Base-by-base conservation (phyloP, 75 land plant genomes). In the Selaginella moellendorffii region DNA sequence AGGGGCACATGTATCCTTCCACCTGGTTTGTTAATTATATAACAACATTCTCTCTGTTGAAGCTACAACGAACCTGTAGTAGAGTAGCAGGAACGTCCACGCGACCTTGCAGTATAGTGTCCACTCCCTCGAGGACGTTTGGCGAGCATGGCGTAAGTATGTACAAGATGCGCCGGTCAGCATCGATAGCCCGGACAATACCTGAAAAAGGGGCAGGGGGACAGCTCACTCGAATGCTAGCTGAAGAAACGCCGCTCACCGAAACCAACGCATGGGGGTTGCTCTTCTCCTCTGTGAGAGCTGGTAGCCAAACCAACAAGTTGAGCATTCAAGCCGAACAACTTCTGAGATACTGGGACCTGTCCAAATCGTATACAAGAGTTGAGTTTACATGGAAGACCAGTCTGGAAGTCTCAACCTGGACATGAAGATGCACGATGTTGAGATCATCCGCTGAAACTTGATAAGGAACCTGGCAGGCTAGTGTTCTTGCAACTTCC, bases 151-250 rank as follows among this genome's bases (percentile, higher is more conserved):
- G 98, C 2, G 90, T 93, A 19, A 89, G 67, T 10, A 93, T 70
- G 68, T 93, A 85, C 24, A 83, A 66, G 31, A 83, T 24, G 25
- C 72, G 71, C 66, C 69, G 81, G 26, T 23, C 36, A 10, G 74
- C 63, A 65, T 93, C 96, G 25, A 88, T 71, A 36, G 77, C 85
- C 72, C 90, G 79, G 0, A 93, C 80, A 71, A 93, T 81, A 22
- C 96, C 96, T 92, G 81, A 58, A 30, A 12, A 26, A 70, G 46
- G 10, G 14, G 46, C n/a, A n/a, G n/a, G n/a, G n/a, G n/a, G n/a
- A n/a, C n/a, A n/a, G n/a, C n/a, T n/a, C n/a, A n/a, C n/a, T n/a
- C n/a, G n/a, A n/a, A n/a, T n/a, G n/a, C n/a, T n/a, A n/a, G n/a
- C n/a, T n/a, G n/a, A n/a, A n/a, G 46, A 36, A 29, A 74, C 31